These are phyloP conservation scores for Pestalotiopsis sp. DNA, from an alignment of 2,329 filamentous ascomycete species.

Conservation along the genomic window DNA sequence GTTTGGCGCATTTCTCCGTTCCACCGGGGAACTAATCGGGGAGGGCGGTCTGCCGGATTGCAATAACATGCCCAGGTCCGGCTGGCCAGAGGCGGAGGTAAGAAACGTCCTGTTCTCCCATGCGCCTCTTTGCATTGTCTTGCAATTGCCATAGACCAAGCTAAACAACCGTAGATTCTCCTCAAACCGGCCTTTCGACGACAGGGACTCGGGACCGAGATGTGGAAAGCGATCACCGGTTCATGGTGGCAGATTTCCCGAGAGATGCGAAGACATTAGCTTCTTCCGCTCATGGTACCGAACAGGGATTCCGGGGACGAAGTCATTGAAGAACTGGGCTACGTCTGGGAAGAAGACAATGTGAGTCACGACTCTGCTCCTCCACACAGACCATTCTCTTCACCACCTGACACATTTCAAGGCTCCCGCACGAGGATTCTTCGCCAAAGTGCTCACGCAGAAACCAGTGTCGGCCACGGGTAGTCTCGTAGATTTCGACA, in stretches of 20 bases:
- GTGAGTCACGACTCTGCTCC: background rate
- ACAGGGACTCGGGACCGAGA: background rate
- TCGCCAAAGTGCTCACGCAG: background rate
- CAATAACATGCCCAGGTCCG: background rate
- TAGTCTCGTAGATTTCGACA: background rate
- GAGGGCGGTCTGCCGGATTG: background rate
- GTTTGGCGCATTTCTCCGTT: background rate
- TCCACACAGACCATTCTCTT: accelerated
- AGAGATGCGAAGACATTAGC: background rate
- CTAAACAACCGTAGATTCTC: background rate
- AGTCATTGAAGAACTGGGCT: background rate
- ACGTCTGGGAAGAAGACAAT: background rate
- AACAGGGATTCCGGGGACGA: background rate
- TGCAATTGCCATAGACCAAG: background rate
- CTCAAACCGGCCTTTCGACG: background rate
- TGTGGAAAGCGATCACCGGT: background rate
- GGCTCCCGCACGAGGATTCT: background rate
- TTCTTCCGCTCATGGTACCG: background rate
- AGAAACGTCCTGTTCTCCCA: background rate
- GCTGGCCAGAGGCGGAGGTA: background rate
- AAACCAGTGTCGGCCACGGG: background rate
- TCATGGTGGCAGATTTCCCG: background rate
- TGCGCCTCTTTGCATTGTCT: background rate
- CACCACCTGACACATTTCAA: accelerated
- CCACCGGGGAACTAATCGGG: background rate